Percentiles rank a stretch among this genome's conserved stretches.
phyloP scores from a whole-genome alignment of 1,139 yeast genomes.

The Candida freyschussii region DNA sequence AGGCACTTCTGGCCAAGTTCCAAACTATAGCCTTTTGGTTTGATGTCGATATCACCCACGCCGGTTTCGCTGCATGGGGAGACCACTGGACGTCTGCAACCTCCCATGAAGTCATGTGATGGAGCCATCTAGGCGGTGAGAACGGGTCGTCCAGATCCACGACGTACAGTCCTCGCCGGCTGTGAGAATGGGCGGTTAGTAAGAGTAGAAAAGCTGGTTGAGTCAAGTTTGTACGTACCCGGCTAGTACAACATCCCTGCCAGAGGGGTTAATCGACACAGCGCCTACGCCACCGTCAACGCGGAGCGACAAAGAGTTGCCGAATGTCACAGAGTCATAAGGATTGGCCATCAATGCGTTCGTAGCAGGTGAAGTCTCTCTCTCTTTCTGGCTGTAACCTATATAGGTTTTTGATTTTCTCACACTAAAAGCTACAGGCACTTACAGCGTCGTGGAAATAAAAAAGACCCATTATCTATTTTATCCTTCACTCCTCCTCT shows the following conservation, averaged over 20 bases:
- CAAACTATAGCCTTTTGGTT: slow-evolving; percentile 94
- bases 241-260: slow-evolving; percentile 90
- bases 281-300: slow-evolving; percentile 95
- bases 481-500: slow-evolving; percentile 40
- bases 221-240: slow-evolving; percentile 36
- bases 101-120: slow-evolving; percentile 93
- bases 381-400: too few species aligned
- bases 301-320: slow-evolving; percentile 72
- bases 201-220: slow-evolving; percentile 3
- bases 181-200: slow-evolving; percentile 11
- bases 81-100: slow-evolving; percentile 99
- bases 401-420: too few species aligned
- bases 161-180: slow-evolving; percentile 76
- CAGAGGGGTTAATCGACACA: slow-evolving; percentile 87
- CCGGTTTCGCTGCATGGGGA: slow-evolving; percentile 76
- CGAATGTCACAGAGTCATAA: slow-evolving; percentile 52
- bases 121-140: slow-evolving; percentile 90
- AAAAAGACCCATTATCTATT: too few species aligned
- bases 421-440: too few species aligned
- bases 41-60: slow-evolving; percentile 91
- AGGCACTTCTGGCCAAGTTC: slow-evolving; percentile 77
- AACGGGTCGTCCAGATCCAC: slow-evolving; percentile 95
- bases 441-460: too few species aligned
- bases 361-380: too few species aligned
- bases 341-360: slow-evolving; percentile 27